Conservation (phyloP, 345 rosid genomes). For the Camelina laxa region DNA sequence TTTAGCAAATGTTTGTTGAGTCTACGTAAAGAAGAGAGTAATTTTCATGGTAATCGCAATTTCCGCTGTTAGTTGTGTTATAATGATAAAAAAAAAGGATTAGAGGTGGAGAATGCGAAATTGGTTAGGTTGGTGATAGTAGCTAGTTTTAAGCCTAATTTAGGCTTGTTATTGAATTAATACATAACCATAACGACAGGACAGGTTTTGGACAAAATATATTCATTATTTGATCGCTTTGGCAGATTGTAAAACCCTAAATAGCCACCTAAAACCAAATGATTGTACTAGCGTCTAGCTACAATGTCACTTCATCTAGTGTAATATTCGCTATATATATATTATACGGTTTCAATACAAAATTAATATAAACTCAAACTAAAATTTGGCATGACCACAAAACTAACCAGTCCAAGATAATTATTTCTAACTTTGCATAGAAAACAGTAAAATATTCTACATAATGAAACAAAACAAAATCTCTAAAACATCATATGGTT, state of each 20-base stretch:
- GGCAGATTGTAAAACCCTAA: slow-evolving; percentile 21
- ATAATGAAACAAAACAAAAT: too few species aligned
- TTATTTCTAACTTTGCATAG: too few species aligned
- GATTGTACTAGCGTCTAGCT: slow-evolving; percentile 20
- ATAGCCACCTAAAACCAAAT: slow-evolving; percentile 20
- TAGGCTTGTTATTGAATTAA: slow-evolving; percentile 24
- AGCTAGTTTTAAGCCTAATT: slow-evolving; percentile 40
- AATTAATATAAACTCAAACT: too few species aligned
- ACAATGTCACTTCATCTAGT: slow-evolving; percentile 12
- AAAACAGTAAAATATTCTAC: too few species aligned
- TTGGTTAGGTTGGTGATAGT: slow-evolving; percentile 35
- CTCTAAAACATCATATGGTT: too few species aligned
- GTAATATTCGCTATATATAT: neutral
- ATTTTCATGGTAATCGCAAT: neutral
- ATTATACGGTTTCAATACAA: too few species aligned
- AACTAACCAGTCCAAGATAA: too few species aligned
- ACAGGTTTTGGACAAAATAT: slow-evolving; percentile 4
- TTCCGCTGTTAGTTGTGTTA: neutral
- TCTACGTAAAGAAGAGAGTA: slow-evolving; percentile 30
- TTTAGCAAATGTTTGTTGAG: slow-evolving; percentile 13
- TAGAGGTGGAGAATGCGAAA: slow-evolving; percentile 18
- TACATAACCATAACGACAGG: slow-evolving; percentile 19
- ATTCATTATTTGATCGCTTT: neutral
- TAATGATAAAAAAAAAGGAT: neutral
- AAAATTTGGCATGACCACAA: too few species aligned